phyloP scores from a whole-genome alignment of 208 protist species.

The Trypanosoma avium region DNA sequence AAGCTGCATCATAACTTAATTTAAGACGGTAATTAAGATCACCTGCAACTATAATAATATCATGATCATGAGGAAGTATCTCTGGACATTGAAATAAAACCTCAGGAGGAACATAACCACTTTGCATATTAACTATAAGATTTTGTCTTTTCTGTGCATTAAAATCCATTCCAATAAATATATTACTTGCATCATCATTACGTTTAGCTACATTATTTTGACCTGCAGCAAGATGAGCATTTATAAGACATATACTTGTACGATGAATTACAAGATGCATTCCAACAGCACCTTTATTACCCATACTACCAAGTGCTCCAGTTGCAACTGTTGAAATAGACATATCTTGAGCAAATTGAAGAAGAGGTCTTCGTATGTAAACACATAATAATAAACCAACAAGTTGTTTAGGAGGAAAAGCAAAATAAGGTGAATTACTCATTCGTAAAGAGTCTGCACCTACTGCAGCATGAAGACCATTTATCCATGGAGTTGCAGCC shows the following conservation, averaged over 20 bases:
- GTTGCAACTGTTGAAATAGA: slow-evolving; percentile 67
- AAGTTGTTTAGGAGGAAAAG: slow-evolving; percentile 80
- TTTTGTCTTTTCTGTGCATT: slow-evolving; percentile 46
- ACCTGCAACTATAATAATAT: slow-evolving; percentile 89
- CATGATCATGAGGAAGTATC: slow-evolving; percentile 76
- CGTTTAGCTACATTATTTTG: slow-evolving; percentile 82
- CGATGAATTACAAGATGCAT: slow-evolving; percentile 73
- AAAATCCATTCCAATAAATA: slow-evolving; percentile 87
- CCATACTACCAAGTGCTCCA: slow-evolving; percentile 84
- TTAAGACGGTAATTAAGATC: slow-evolving; percentile 94
- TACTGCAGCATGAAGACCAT: slow-evolving; percentile 45
- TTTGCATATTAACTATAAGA: neutral
- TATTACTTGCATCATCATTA: slow-evolving; percentile 91
- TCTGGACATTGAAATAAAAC: slow-evolving; percentile 36
- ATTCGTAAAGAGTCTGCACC: slow-evolving; percentile 39
- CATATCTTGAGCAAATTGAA: slow-evolving; percentile 54
- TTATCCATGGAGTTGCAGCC: slow-evolving; percentile 69
- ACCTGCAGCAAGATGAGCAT: slow-evolving; percentile 93
- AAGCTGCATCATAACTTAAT: slow-evolving; percentile 71
- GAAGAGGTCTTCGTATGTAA: slow-evolving; percentile 66
- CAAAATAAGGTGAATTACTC: slow-evolving; percentile 53
- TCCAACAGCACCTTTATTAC: slow-evolving; percentile 93
- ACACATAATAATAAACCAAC: slow-evolving; percentile 85
- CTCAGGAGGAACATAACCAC: slow-evolving; percentile 4
- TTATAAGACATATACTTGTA: slow-evolving; percentile 86